phyloP scores from a whole-genome alignment of 192 early-diverging fungal species.

The Piromyces sp. region DNA sequence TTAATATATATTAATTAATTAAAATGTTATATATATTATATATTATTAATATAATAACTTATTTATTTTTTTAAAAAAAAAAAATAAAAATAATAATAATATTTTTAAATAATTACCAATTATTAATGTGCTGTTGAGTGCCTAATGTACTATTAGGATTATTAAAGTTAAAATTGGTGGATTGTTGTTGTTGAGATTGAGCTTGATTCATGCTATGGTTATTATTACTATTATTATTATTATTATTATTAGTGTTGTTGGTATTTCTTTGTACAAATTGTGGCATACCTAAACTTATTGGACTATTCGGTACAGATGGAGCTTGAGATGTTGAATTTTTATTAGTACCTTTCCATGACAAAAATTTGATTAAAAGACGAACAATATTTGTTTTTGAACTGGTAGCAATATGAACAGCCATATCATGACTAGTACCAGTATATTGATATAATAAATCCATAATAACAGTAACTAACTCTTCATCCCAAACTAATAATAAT shows the following conservation, averaged over 20 bases:
- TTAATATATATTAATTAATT: too few relatives aligned
- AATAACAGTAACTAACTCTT: background rate
- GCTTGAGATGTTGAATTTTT: background rate
- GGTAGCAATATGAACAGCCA: background rate
- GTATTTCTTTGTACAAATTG: background rate
- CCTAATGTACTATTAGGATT: background rate
- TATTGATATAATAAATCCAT: background rate
- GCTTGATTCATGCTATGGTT: background rate
- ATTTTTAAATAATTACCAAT: background rate
- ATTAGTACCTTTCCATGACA: background rate
- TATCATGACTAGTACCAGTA: background rate
- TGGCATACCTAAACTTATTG: background rate
- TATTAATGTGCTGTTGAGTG: background rate
- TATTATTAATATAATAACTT: too few relatives aligned
- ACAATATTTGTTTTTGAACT: background rate
- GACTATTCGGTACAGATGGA: background rate
- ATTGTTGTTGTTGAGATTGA: background rate
- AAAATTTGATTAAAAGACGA: background rate
- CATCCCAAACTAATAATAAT: background rate
- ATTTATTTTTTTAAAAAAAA: too few relatives aligned
- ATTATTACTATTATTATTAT: background rate
- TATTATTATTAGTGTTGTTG: background rate
- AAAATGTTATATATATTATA: too few relatives aligned
- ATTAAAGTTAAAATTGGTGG: background rate
- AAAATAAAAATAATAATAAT: too few relatives aligned